phyloP scores from a whole-genome alignment of 768 basidiomycete genomes.

The Leccinum sublutescens region DNA sequence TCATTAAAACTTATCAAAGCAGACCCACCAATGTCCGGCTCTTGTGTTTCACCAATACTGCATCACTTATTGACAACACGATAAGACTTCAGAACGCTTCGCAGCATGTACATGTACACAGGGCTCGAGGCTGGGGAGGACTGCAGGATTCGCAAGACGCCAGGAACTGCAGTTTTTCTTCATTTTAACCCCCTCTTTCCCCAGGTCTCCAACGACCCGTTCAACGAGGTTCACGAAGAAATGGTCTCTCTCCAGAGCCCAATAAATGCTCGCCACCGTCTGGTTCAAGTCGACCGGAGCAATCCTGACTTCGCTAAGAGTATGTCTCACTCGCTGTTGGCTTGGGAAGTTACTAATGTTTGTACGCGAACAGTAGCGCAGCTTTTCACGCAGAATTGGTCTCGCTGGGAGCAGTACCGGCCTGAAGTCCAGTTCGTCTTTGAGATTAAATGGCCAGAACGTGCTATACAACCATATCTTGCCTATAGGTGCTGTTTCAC shows the following conservation, averaged over 20 bases:
- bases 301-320: constrained; percentile 9
- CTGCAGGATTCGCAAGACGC: background rate
- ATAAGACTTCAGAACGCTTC: background rate
- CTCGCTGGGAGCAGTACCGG: constrained; percentile 9
- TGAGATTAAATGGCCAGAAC: constrained; percentile 12
- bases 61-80: background rate
- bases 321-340: background rate
- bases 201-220: background rate
- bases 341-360: background rate
- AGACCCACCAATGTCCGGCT: background rate
- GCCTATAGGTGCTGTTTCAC: constrained; percentile 5
- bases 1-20: background rate
- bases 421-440: constrained; percentile 15
- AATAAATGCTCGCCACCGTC: constrained; percentile 5
- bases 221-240: background rate
- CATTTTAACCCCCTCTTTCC: background rate
- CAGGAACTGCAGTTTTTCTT: background rate
- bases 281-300: constrained; percentile 9
- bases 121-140: background rate
- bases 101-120: background rate
- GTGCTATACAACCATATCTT: constrained; percentile 10
- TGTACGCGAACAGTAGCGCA: constrained; percentile 5
- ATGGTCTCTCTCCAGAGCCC: constrained; percentile 1
- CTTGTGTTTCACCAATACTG: background rate
- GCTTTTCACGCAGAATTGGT: constrained; percentile 9